Percentiles rank a stretch among this genome's conserved stretches.
Conservation (phyloP, 202 grass and related monocot species). For the Schoenoplectus tabernaemontani region DNA sequence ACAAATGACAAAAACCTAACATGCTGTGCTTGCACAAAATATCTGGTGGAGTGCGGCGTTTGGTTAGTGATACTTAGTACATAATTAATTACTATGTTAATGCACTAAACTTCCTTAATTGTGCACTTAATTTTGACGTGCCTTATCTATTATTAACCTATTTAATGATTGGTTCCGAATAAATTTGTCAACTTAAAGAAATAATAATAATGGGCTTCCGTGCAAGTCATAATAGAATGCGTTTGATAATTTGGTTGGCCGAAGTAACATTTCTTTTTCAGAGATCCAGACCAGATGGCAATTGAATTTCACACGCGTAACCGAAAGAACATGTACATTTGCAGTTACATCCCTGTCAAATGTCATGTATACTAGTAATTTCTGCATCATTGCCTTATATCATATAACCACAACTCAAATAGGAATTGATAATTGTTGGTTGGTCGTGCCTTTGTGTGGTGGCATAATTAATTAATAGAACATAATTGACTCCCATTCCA, state of each 20-base stretch:
- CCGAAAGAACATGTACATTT: background rate
- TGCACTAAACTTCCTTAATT: background rate
- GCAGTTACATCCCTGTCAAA: background rate
- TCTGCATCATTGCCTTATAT: background rate
- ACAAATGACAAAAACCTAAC: background rate
- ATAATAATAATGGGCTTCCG: background rate
- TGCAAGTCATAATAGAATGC: background rate
- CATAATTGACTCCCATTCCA: background rate
- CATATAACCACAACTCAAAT: background rate
- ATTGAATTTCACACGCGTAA: background rate
- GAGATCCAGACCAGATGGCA: background rate
- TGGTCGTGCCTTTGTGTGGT: background rate
- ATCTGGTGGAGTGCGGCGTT: background rate
- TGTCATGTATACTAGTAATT: background rate
- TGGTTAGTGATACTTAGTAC: too few species aligned
- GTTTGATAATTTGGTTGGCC: background rate
- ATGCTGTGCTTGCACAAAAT: background rate
- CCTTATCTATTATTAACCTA: background rate
- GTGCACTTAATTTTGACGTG: background rate
- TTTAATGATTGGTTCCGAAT: background rate
- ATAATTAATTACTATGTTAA: background rate
- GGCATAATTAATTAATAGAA: background rate
- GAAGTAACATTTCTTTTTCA: slow-evolving; percentile 2
- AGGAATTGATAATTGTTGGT: background rate
- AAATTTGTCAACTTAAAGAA: background rate